Conservation (phyloP, 1,284 basidiomycete genomes). For the Phellinidium pouzarii region DNA sequence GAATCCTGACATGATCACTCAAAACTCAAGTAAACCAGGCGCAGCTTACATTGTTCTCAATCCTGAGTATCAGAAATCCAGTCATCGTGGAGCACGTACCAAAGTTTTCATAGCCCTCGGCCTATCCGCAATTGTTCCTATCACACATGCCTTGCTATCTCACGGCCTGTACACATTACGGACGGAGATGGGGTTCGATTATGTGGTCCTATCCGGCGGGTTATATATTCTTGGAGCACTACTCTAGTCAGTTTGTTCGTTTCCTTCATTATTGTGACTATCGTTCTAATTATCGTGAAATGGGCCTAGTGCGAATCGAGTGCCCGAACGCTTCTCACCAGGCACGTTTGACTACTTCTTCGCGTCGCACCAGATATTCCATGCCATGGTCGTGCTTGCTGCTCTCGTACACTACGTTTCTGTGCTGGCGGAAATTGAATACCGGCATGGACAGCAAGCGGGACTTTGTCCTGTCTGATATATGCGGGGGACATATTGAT, state of each 20-base stretch:
- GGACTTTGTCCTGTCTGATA: conserved; percentile 19
- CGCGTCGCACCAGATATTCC: conserved; percentile 85
- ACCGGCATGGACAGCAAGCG: conserved; percentile 40
- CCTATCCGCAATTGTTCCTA: conserved; percentile 64
- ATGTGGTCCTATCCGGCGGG: conserved; percentile 60
- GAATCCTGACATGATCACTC: too few species aligned
- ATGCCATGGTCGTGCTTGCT: conserved; percentile 73
- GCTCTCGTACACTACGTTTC: conserved; percentile 70
- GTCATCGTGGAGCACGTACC: conserved; percentile 74
- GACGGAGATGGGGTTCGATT: conserved; percentile 60
- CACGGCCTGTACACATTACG: conserved; percentile 53
- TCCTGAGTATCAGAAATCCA: conserved; percentile 71
- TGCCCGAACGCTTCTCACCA: conserved; percentile 75
- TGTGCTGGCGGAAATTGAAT: conserved; percentile 48
- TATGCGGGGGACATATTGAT: background rate
- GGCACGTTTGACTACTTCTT: conserved; percentile 79
- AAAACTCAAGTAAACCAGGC: too few species aligned
- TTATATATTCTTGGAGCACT: conserved; percentile 74
- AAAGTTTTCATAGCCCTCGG: conserved; percentile 78
- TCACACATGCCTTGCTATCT: conserved; percentile 55
- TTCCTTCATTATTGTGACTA: conserved; percentile 15
- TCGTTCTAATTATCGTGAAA: conserved; percentile 8
- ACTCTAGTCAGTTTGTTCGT: conserved; percentile 59
- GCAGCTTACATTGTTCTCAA: conserved; percentile 75
- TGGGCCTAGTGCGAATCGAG: conserved; percentile 75